phyloP scores from a whole-genome alignment of 805 yeast genomes.

The Komagataella ulmi region DNA sequence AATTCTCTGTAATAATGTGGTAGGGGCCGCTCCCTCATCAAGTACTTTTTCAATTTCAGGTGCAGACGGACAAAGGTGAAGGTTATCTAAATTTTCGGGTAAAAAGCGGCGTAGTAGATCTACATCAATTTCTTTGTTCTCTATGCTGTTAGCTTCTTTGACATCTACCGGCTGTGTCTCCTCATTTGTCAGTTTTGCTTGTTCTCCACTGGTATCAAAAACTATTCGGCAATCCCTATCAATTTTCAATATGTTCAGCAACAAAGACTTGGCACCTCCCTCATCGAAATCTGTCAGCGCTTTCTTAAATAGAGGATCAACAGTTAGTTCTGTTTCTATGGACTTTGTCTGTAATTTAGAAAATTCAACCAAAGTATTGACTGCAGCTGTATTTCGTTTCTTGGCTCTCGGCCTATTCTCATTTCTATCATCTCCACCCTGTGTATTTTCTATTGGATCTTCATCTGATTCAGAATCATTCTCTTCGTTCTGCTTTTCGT shows the following conservation, averaged over 20 bases:
- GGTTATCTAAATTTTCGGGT: conserved; percentile 9
- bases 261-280: conserved; percentile 45
- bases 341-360: conserved; percentile 27
- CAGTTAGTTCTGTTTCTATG: conserved; percentile 32
- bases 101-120: conserved; percentile 2
- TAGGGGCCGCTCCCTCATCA: conserved; percentile 13
- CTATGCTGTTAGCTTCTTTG: not conserved
- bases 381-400: conserved; percentile 8
- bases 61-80: conserved; percentile 60
- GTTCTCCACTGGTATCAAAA: conserved; percentile 29
- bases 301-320: conserved; percentile 44
- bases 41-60: conserved; percentile 31
- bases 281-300: conserved; percentile 47
- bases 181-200: conserved; percentile 3
- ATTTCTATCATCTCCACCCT: conserved; percentile 3
- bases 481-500: conserved; percentile 12
- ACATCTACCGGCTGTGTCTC: not conserved
- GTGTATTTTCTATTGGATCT: conserved; percentile 7
- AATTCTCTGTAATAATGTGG: conserved; percentile 12
- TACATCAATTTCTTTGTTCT: not conserved
- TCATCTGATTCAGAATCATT: conserved; percentile 9
- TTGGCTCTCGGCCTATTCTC: conserved; percentile 7
- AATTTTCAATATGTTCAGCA: conserved; percentile 34
- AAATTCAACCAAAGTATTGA: conserved; percentile 25
- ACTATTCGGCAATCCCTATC: conserved; percentile 33